These are phyloP conservation scores for Globisporangium canariense DNA, from an alignment of 352 stramenopile genomes.

Conservation along the genomic window DNA sequence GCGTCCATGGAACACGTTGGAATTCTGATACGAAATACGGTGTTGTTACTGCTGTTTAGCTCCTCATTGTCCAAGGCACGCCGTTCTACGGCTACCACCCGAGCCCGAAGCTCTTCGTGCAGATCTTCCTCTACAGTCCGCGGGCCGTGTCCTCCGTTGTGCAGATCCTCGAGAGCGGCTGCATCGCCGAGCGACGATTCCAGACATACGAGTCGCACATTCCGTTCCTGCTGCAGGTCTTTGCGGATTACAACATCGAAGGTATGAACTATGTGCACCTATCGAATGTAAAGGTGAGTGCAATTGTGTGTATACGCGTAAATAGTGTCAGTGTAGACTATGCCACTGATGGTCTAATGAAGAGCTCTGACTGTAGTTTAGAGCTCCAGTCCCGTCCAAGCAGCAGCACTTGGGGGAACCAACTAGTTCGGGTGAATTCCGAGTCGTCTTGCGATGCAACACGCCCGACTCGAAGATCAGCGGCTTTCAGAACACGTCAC, in stretches of 20 bases:
- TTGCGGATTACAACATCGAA: constrained; percentile 91
- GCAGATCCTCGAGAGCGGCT: constrained; percentile 81
- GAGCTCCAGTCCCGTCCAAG: constrained; percentile 52
- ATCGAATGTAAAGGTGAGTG: constrained; percentile 57
- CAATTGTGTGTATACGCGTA: not conserved
- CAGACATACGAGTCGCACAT: constrained; percentile 89
- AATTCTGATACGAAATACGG: not conserved
- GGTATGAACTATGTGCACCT: constrained; percentile 87
- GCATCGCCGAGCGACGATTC: constrained; percentile 64
- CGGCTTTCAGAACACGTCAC: constrained; percentile 22
- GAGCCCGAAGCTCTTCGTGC: constrained; percentile 73
- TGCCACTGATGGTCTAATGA: not conserved
- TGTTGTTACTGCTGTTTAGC: constrained; percentile 27
- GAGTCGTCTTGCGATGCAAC: constrained; percentile 35
- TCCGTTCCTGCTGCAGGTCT: constrained; percentile 87
- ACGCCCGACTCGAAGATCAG: constrained; percentile 33
- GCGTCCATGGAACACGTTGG: not conserved
- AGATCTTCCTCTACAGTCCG: constrained; percentile 89
- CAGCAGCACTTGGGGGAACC: constrained; percentile 44
- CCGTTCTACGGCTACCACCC: constrained; percentile 90
- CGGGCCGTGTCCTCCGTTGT: constrained; percentile 52
- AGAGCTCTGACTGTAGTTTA: constrained; percentile 34
- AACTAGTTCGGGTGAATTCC: constrained; percentile 18
- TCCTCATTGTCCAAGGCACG: constrained; percentile 83
- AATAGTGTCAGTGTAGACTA: not conserved